A percentile compares a stretch with the other conserved stretches of the same genome.
Evolutionary conservation across 768 basidiomycete species (phyloP).

Genomic region (Artomyces pyxidatus): DNA sequence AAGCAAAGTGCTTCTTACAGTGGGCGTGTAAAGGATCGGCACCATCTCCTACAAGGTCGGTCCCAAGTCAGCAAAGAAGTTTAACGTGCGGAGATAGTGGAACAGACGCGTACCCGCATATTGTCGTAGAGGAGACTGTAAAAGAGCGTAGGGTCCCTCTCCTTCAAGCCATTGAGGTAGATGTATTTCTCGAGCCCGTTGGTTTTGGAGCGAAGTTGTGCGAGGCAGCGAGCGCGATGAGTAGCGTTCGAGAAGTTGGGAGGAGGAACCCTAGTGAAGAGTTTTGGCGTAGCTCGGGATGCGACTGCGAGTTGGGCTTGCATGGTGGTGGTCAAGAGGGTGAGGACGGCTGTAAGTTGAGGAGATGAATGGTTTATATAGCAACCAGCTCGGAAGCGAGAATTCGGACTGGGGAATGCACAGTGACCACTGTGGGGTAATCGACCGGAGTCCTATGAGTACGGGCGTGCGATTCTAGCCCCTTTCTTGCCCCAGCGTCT

Average conservation of each 20-base stretch:
- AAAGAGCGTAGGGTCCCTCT: conserved; percentile 67
- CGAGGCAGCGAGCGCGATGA: conserved; percentile 54
- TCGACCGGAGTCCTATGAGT: background rate
- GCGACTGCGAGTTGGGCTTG: conserved; percentile 11
- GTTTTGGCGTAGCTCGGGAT: conserved; percentile 5
- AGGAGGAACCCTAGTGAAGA: conserved; percentile 12
- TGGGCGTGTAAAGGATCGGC: conserved; percentile 88
- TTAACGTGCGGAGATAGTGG: background rate
- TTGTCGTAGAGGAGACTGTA: conserved; percentile 68
- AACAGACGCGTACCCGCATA: conserved; percentile 44
- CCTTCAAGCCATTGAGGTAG: conserved; percentile 69
- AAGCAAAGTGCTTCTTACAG: conserved; percentile 44
- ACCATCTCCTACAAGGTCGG: conserved; percentile 36
- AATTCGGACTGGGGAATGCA: background rate
- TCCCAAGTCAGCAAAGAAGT: background rate
- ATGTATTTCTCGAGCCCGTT: conserved; percentile 78
- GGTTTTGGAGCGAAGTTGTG: conserved; percentile 67
- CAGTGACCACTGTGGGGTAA: background rate
- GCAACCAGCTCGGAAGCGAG: background rate
- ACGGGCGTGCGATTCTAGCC: background rate
- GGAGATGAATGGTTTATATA: background rate
- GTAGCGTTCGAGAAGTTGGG: conserved; percentile 24
- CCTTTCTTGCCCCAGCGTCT: background rate
- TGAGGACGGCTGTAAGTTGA: background rate
- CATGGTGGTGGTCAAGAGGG: conserved; percentile 1